Evolutionary conservation across 768 basidiomycete genomes (phyloP).

Genomic region (Trametes sanguinea): DNA sequence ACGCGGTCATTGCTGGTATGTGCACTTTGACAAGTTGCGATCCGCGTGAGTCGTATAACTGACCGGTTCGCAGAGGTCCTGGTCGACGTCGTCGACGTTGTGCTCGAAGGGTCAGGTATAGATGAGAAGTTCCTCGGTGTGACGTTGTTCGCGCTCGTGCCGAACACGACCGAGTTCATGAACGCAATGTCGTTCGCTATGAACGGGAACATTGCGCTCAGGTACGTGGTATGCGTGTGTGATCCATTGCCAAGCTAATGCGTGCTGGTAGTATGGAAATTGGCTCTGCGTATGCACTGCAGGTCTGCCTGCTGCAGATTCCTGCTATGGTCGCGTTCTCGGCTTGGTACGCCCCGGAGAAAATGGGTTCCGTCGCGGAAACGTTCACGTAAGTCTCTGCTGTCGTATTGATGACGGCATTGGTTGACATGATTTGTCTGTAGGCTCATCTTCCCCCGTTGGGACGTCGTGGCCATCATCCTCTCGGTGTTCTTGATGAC

Average conservation of each 20-base stretch:
- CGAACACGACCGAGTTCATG: conserved; percentile 99
- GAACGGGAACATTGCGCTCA: conserved; percentile 94
- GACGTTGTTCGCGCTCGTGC: conserved; percentile 94
- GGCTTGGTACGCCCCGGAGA: conserved; percentile 87
- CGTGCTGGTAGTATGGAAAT: conserved; percentile 85
- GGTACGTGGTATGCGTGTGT: conserved; percentile 47
- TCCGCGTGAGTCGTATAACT: neutral
- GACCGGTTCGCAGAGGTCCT: conserved; percentile 67
- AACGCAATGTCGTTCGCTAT: conserved; percentile 98
- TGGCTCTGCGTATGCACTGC: conserved; percentile 97
- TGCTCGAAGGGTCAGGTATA: conserved; percentile 86
- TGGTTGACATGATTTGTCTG: neutral
- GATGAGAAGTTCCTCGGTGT: conserved; percentile 98
- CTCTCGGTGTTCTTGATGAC: conserved; percentile 97
- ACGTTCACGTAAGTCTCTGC: conserved; percentile 83
- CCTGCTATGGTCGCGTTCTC: conserved; percentile 99
- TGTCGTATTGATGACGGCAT: neutral
- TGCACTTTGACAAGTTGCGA: conserved; percentile 8
- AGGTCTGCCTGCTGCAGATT: conserved; percentile 96
- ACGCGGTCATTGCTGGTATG: conserved; percentile 94
- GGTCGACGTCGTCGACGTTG: conserved; percentile 93
- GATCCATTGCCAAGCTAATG: neutral
- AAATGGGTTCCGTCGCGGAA: conserved; percentile 83
- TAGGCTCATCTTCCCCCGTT: conserved; percentile 96
- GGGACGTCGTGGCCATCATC: conserved; percentile 95